Evolutionary conservation across 2,329 filamentous ascomycete species (phyloP), one percentile per base, ranked within the genome.

Genomic region (Colletotrichum acutatum): DNA sequence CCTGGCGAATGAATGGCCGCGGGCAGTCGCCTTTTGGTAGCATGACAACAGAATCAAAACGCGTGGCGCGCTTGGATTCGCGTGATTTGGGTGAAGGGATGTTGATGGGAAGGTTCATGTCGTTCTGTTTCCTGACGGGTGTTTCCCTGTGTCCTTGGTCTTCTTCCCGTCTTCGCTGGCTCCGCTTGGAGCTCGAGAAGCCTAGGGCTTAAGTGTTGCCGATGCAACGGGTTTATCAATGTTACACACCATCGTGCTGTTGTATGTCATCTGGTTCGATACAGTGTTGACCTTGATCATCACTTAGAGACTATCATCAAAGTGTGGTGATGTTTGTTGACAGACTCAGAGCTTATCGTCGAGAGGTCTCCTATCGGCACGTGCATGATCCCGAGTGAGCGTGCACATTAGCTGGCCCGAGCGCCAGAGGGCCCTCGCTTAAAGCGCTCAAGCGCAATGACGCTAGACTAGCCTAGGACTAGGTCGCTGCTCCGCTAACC

Each of bases 41-140:
- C 71, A 73, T 71, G 61, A 70, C n/a, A 49, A 53, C 28, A 46
- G 37, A 74, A 76, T 74, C 46, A 69, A 64, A 49, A 69, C 64
- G 70, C 64, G 74, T 69, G 60, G 54, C 69, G 65, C 70, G 73
- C 64, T 46, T 65, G 64, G 32, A 64, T 67, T 52, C 69, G 69
- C 73, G 63, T 63, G 60, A 65, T 60, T 19, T 28, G 30, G 19
- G 42, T 56, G 67, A 52, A 71, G 67, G 66, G 71, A 71, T 66
- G 49, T 65, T 71, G 56, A 66, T 73, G 56, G 28, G 9, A 69
- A 61, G 32, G 26, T 12, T 60, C 53, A 65, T 49, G 66, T 69
- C 59, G 60, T 37, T 64, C 3, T 42, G n/a, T 37, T 37, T 56
- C 54, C 60, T 61, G 54, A 52, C 56, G 34, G 66, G 59, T 66